A percentile compares a stretch with the other conserved stretches of the same genome.
phyloP scores from a whole-genome alignment of 371 early-diverging fungal species.

The Mortierella sp. region DNA sequence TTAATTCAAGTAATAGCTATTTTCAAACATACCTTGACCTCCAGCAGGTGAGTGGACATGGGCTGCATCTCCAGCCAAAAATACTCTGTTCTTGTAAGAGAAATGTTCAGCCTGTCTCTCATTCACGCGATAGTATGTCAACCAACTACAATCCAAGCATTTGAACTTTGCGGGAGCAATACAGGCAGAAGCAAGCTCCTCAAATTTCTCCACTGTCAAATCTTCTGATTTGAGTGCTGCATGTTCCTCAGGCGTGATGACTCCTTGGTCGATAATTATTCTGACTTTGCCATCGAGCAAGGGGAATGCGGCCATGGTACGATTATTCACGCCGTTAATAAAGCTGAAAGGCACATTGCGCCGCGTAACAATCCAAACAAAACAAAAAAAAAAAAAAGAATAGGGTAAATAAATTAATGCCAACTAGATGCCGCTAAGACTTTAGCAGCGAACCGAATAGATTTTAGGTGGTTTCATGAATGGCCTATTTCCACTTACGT shows the following conservation, averaged over 20 bases:
- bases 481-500: conserved; percentile 19
- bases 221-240: conserved; percentile 3
- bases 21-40: conserved; percentile 41
- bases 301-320: conserved; percentile 17
- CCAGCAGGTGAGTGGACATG: conserved; percentile 61
- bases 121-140: conserved; percentile 49
- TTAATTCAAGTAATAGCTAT: neutral
- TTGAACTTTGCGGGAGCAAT: conserved; percentile 18
- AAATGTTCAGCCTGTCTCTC: conserved; percentile 42
- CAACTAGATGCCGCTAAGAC: no score
- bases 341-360: neutral
- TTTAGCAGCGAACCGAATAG: no score
- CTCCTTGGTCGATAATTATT: conserved; percentile 23
- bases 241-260: conserved; percentile 25
- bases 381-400: neutral
- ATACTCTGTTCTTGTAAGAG: conserved; percentile 38
- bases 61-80: conserved; percentile 62
- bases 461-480: neutral
- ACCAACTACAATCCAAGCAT: conserved; percentile 20
- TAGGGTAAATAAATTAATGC: neutral
- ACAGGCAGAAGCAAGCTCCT: conserved; percentile 1
- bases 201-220: conserved; percentile 19
- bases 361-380: neutral
- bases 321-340: conserved; percentile 17
- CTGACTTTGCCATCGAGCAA: conserved; percentile 19